A percentile compares a stretch with the other conserved stretches of the same genome.
These are phyloP conservation scores for Aspergillus diversus DNA, from an alignment of 495 filamentous ascomycete species.

Conservation along the genomic window DNA sequence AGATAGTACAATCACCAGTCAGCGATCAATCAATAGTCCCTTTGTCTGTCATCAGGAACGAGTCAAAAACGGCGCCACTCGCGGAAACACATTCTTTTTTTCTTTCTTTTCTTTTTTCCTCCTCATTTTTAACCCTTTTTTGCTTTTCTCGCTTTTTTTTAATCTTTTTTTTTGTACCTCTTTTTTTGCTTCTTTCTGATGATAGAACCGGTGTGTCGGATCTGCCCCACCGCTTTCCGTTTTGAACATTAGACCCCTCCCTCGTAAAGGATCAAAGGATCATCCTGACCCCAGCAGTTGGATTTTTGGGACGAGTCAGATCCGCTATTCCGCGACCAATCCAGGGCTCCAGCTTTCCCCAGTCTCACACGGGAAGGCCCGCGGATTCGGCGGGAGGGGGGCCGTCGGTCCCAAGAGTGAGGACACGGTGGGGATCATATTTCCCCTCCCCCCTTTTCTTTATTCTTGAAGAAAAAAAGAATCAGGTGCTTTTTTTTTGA, in stretches of 20 bases:
- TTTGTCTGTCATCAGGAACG: slow-evolving; percentile 2
- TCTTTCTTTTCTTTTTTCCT: background rate
- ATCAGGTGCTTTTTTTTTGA: background rate
- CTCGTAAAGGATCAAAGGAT: background rate
- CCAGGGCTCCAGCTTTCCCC: background rate
- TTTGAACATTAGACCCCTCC: background rate
- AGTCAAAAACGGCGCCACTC: slow-evolving; percentile 13
- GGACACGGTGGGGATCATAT: slow-evolving; percentile 12
- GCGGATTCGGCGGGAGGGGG: slow-evolving; percentile 16
- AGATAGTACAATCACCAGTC: slow-evolving; percentile 1
- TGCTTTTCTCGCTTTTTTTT: background rate
- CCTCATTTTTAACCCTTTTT: background rate
- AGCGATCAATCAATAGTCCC: slow-evolving; percentile 3
- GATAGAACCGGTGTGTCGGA: slow-evolving; percentile 26
- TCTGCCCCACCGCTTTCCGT: slow-evolving; percentile 12
- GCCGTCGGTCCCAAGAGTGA: slow-evolving; percentile 12
- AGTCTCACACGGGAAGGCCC: slow-evolving; percentile 13
- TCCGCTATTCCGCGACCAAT: slow-evolving; percentile 7
- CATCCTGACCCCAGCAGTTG: background rate
- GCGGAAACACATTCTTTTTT: slow-evolving; percentile 4
- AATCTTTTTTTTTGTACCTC: background rate
- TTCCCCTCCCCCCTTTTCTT: background rate
- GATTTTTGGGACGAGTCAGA: slow-evolving; percentile 11
- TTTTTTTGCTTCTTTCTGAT: background rate
- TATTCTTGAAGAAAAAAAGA: background rate